phyloP scores from a whole-genome alignment of 441 rosid genomes.

The Erodium trifolium region DNA sequence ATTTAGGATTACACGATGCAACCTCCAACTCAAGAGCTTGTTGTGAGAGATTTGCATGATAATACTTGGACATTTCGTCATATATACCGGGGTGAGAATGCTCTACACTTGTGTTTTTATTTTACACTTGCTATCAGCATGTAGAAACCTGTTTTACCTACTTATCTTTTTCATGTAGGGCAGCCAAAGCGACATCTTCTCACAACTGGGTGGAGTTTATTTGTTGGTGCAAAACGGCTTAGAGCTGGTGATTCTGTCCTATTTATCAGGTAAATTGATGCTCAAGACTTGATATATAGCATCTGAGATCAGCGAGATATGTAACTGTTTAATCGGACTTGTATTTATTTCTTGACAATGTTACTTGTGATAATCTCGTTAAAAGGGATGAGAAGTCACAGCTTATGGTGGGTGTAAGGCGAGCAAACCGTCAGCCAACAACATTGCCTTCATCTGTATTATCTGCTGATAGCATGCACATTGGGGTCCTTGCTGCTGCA shows the following conservation, averaged over 20 bases:
- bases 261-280: conserved; percentile 54
- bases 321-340: background rate
- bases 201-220: conserved; percentile 94
- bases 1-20: conserved; percentile 77
- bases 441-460: conserved; percentile 80
- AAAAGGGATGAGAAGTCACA: conserved; percentile 84
- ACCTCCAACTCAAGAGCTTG: conserved; percentile 91
- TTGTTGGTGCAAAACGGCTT: conserved; percentile 85
- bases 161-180: conserved; percentile 34
- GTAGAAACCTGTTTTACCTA: background rate
- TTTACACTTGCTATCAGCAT: background rate
- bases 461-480: conserved; percentile 97
- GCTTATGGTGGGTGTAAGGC: conserved; percentile 78
- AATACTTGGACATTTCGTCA: conserved; percentile 81
- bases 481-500: conserved; percentile 85
- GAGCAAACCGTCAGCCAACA: conserved; percentile 83
- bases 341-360: background rate
- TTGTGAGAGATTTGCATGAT: conserved; percentile 86
- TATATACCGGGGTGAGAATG: conserved; percentile 67
- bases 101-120: background rate
- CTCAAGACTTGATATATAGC: background rate
- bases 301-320: background rate
- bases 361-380: too few species aligned
- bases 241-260: conserved; percentile 90
- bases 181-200: conserved; percentile 94